phyloP scores from a whole-genome alignment of 345 rosid species.

The Moricandia arvensis region DNA sequence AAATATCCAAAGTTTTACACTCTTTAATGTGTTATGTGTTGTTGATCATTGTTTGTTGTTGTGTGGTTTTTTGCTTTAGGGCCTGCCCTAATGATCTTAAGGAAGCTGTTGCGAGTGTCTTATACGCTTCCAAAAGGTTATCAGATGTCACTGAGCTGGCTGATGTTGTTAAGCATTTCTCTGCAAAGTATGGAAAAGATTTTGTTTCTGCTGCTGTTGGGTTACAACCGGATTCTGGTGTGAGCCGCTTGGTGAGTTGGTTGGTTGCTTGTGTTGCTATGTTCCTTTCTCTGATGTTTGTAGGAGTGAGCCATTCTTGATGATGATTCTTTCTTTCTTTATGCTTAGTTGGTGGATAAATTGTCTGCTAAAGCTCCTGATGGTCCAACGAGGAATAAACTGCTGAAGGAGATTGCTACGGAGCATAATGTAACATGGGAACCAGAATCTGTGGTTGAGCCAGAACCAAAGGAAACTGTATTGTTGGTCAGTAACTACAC shows the following conservation, averaged over 20 bases:
- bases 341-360: slow-evolving; percentile 71
- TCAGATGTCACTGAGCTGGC: slow-evolving; percentile 72
- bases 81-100: slow-evolving; percentile 79
- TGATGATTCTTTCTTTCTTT: slow-evolving; percentile 1
- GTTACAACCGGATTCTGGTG: slow-evolving; percentile 82
- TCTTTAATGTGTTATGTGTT: neutral
- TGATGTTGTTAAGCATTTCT: slow-evolving; percentile 68
- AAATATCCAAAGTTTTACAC: neutral
- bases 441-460: slow-evolving; percentile 55
- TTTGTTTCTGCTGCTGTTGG: slow-evolving; percentile 70
- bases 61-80: slow-evolving; percentile 36
- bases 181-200: slow-evolving; percentile 88
- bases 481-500: slow-evolving; percentile 31
- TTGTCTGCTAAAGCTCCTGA: slow-evolving; percentile 81
- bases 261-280: neutral
- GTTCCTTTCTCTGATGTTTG: neutral
- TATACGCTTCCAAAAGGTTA: slow-evolving; percentile 80
- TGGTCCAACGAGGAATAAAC: slow-evolving; percentile 69
- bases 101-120: slow-evolving; percentile 63
- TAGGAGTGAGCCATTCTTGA: neutral
- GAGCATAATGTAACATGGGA: slow-evolving; percentile 85
- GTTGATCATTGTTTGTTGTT: slow-evolving; percentile 4
- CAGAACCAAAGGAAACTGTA: slow-evolving; percentile 48
- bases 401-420: slow-evolving; percentile 70
- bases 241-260: slow-evolving; percentile 75